phyloP scores from a whole-genome alignment of 306 rosid species.

The Gynostemma pentaphyllum region DNA sequence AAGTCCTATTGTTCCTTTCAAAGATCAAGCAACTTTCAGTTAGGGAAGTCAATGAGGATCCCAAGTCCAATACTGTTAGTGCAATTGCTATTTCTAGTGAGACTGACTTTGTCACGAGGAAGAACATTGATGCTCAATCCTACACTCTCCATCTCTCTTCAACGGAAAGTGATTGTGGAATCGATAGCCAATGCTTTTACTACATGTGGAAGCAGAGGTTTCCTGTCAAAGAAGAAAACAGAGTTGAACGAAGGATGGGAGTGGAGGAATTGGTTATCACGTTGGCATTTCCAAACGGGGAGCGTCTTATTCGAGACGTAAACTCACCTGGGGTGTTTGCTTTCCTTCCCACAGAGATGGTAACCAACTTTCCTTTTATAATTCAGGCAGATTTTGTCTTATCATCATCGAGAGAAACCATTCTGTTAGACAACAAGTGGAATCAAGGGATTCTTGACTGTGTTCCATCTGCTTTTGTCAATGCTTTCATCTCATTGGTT shows the following conservation, averaged over 20 bases:
- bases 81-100: constrained; percentile 45
- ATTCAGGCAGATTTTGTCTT: constrained; percentile 69
- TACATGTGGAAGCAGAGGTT: constrained; percentile 67
- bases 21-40: constrained; percentile 58
- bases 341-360: constrained; percentile 73
- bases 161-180: constrained; percentile 9
- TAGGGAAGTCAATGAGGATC: constrained; percentile 35
- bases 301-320: constrained; percentile 31
- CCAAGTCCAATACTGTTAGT: constrained; percentile 24
- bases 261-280: constrained; percentile 49
- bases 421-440: constrained; percentile 58
- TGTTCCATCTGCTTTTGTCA: constrained; percentile 45
- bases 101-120: constrained; percentile 29
- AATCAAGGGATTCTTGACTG: constrained; percentile 63
- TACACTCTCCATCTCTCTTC: constrained; percentile 50
- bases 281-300: constrained; percentile 49
- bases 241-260: constrained; percentile 43
- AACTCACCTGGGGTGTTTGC: constrained; percentile 51
- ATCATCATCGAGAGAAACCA: constrained; percentile 64
- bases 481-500: constrained; percentile 47
- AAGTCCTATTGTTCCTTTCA: constrained; percentile 51
- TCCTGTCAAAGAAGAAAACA: constrained; percentile 33
- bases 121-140: constrained; percentile 56
- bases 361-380: constrained; percentile 60
- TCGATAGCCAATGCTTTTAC: constrained; percentile 29